Conservation (phyloP, 2,329 filamentous ascomycete genomes). For the Penicillium sp. region DNA sequence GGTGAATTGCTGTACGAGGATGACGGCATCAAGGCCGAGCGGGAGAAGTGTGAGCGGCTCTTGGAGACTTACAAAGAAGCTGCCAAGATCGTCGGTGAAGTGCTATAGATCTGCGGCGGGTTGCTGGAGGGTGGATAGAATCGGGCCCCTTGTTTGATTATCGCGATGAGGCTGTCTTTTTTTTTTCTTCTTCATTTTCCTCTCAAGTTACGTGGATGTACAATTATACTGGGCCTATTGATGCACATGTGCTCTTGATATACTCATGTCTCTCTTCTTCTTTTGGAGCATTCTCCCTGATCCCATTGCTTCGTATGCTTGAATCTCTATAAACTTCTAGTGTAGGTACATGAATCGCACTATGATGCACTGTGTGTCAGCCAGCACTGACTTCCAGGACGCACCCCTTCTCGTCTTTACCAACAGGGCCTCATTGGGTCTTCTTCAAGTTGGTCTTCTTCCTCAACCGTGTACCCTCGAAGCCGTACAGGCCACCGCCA, state of each 20-base stretch:
- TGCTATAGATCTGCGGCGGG: slow-evolving; percentile 60
- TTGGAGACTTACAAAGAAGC: slow-evolving; percentile 96
- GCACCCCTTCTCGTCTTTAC: too few relatives aligned
- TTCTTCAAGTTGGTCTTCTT: slow-evolving; percentile 25
- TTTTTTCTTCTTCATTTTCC: slow-evolving; percentile 4
- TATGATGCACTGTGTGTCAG: background rate
- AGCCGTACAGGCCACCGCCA: slow-evolving; percentile 86
- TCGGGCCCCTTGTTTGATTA: slow-evolving; percentile 15
- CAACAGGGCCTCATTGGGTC: slow-evolving; percentile 9
- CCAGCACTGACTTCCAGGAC: background rate
- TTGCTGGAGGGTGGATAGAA: background rate
- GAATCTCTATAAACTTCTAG: background rate
- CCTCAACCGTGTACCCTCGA: slow-evolving; percentile 57
- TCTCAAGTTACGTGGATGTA: slow-evolving; percentile 21
- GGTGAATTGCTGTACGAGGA: slow-evolving; percentile 96
- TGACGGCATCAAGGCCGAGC: slow-evolving; percentile 93
- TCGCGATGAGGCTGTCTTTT: slow-evolving; percentile 12
- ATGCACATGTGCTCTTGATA: slow-evolving; percentile 21
- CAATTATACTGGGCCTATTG: slow-evolving; percentile 19
- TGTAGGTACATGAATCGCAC: background rate
- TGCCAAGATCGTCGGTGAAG: slow-evolving; percentile 96
- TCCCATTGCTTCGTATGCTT: slow-evolving; percentile 1
- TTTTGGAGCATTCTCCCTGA: background rate
- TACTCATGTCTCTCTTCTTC: slow-evolving; percentile 1
- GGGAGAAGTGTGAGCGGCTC: slow-evolving; percentile 97